These are phyloP conservation scores for Xylaria sp. DNA, from an alignment of 2,329 filamentous ascomycete genomes.

Conservation along the genomic window DNA sequence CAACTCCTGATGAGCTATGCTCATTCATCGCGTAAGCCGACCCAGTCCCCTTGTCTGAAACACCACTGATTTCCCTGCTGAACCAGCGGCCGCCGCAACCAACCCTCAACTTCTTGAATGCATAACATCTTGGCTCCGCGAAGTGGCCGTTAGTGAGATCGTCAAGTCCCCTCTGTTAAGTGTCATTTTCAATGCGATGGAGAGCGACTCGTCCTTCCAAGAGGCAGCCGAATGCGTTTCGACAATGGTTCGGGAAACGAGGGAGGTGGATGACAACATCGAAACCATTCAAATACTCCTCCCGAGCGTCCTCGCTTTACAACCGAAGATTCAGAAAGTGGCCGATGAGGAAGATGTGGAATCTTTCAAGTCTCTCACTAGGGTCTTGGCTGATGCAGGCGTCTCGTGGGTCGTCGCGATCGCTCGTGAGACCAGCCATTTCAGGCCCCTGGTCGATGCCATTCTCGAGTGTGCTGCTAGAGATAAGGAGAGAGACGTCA, in stretches of 20 bases:
- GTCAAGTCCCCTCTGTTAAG: constrained; percentile 84
- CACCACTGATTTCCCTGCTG: constrained; percentile 26
- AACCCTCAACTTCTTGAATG: constrained; percentile 94
- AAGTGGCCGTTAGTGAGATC: constrained; percentile 82
- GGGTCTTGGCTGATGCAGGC: constrained; percentile 89
- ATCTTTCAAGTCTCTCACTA: constrained; percentile 83
- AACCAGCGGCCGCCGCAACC: constrained; percentile 70
- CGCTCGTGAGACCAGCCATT: constrained; percentile 78
- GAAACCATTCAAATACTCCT: constrained; percentile 81
- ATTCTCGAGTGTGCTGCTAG: constrained; percentile 89
- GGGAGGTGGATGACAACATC: constrained; percentile 89
- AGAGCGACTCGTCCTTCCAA: constrained; percentile 77
- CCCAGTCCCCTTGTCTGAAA: not conserved
- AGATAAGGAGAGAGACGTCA: constrained; percentile 87
- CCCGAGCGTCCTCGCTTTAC: constrained; percentile 75
- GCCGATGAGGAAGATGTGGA: constrained; percentile 84
- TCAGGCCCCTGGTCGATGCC: constrained; percentile 82
- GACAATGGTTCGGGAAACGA: constrained; percentile 87
- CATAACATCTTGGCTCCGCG: constrained; percentile 93
- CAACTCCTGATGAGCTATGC: constrained; percentile 86
- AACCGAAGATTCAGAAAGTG: constrained; percentile 73
- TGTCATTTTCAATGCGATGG: constrained; percentile 76
- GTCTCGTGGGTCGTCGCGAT: constrained; percentile 94
- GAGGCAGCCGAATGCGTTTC: constrained; percentile 91
- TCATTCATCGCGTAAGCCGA: constrained; percentile 78